Evolutionary conservation across 306 rosid species (phyloP), one percentile per base, ranked within the genome.

Genomic region (Parietaria judaica): DNA sequence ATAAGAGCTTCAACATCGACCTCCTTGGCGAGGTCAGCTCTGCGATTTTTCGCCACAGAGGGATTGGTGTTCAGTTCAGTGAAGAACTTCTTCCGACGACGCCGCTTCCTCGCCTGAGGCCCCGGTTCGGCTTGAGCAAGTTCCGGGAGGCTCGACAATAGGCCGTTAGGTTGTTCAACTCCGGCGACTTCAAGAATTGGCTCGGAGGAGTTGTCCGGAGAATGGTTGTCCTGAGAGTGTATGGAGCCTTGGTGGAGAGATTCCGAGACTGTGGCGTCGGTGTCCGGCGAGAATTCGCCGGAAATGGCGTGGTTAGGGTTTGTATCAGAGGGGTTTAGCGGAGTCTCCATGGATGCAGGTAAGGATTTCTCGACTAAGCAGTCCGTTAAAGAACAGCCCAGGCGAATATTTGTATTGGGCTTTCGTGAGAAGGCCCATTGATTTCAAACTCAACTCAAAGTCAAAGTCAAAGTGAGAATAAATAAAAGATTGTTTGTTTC

Each of bases 61-160:
- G 86, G 68, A 14, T 71, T 68, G 11, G 77, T 69, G 45, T 63
- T 84, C 5, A 86, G 51, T 56, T 89, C 97, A 2, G 95, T 89
- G 72, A 89, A 89, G 78, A 89, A 86, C 65, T 89, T 89, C 92
- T 86, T 89, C 11, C 97, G 80, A 6, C 97, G 95, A 53, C 95
- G 91, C 0, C 97, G 95, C 64, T 78, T 82, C 48, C 83, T 78
- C 0, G 86, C 58, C 14, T 76, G 81, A 10, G 72, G 84, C 1
- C 67, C 78, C 8, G 80, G 71, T 10, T 64, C 81, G 3, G 71
- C 17, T 1, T 76, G 74, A 8, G 69, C 72, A 1, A 78, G 44
- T 36, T 44, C 78, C 36, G 52, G 44, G 4, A 45, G 66, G 61
- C 56, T 61, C 34, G 43, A n/a, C 0, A 49, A 13, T 7, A n/a